phyloP scores from a whole-genome alignment of 768 basidiomycete genomes.

The Boletellus ananiceps region DNA sequence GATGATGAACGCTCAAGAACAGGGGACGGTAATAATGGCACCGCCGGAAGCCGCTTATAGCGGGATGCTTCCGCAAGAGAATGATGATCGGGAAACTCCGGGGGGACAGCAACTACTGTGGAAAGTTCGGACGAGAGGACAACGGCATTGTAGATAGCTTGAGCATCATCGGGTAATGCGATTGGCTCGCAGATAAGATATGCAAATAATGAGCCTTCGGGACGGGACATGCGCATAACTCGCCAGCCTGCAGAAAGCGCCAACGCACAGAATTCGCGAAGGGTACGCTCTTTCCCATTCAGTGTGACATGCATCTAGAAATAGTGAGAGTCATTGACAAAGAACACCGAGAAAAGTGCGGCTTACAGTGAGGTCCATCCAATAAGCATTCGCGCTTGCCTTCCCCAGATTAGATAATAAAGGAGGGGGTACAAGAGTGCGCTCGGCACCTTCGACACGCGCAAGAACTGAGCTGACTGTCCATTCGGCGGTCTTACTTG shows the following conservation, averaged over 20 bases:
- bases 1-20: constrained; percentile 44
- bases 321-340: neutral
- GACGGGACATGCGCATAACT: constrained; percentile 49
- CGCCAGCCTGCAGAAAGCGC: constrained; percentile 59
- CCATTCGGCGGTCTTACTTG: constrained; percentile 20
- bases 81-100: constrained; percentile 2
- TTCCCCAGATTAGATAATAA: constrained; percentile 72
- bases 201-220: constrained; percentile 64
- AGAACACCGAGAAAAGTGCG: neutral
- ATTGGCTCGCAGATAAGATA: constrained; percentile 66
- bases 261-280: constrained; percentile 56
- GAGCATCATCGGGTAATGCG: constrained; percentile 40
- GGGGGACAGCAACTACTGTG: constrained; percentile 7
- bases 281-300: constrained; percentile 66
- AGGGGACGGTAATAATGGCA: constrained; percentile 19
- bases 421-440: constrained; percentile 51
- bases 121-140: constrained; percentile 17
- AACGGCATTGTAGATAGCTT: constrained; percentile 20
- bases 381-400: constrained; percentile 62
- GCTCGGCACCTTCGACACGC: constrained; percentile 49
- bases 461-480: constrained; percentile 30
- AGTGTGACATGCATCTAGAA: constrained; percentile 64
- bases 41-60: constrained; percentile 6
- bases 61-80: constrained; percentile 1
- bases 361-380: constrained; percentile 63